These are phyloP conservation scores for Auricularia cornea DNA, from an alignment of 768 basidiomycete genomes.

Conservation along the genomic window DNA sequence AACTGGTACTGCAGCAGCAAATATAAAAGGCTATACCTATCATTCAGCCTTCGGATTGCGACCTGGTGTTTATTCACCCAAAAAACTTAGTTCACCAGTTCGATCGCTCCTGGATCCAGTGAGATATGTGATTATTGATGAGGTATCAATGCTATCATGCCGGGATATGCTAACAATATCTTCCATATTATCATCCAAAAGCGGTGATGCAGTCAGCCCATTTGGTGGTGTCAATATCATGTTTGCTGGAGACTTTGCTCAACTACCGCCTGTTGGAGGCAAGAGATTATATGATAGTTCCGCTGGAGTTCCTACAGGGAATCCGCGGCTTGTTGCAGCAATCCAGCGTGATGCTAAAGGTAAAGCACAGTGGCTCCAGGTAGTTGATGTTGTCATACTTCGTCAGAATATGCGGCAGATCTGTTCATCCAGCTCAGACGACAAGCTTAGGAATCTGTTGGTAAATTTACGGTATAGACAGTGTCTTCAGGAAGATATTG, in stretches of 20 bases:
- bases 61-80: conserved; percentile 10
- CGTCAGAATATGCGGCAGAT: not conserved
- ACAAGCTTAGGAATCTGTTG: conserved; percentile 26
- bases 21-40: conserved; percentile 24
- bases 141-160: conserved; percentile 21
- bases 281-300: conserved; percentile 21
- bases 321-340: conserved; percentile 9
- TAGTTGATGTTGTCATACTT: conserved; percentile 8
- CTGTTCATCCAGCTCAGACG: conserved; percentile 33
- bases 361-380: conserved; percentile 16
- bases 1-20: conserved; percentile 22
- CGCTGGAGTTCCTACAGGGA: conserved; percentile 4
- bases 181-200: conserved; percentile 15
- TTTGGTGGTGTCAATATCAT: conserved; percentile 26
- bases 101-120: conserved; percentile 20
- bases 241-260: conserved; percentile 28
- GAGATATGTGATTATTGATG: conserved; percentile 21
- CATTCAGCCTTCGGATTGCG: conserved; percentile 19
- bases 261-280: conserved; percentile 24
- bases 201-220: conserved; percentile 13
- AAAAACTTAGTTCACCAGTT: conserved; percentile 9
- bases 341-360: conserved; percentile 19
- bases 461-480: too few relatives aligned
- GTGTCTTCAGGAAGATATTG: too few relatives aligned
- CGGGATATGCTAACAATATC: conserved; percentile 21